A percentile compares a stretch with the other conserved stretches of the same genome.
These are phyloP conservation scores for Capsicum rhomboideum DNA, from an alignment of 257 asterid genomes.

Conservation along the genomic window DNA sequence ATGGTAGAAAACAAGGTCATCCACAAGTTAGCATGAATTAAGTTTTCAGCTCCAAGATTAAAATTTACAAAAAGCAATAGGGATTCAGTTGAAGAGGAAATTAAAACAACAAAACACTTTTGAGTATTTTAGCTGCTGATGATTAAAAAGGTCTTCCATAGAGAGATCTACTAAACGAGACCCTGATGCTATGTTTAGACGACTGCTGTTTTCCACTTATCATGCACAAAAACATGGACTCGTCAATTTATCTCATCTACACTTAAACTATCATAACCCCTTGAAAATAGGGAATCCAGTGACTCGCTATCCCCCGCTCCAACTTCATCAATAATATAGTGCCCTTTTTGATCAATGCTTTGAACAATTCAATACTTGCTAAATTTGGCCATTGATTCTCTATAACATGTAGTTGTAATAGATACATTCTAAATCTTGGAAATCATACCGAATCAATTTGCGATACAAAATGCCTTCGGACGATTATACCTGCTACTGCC, in stretches of 20 bases:
- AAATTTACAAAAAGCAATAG: neutral
- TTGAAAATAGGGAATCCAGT: neutral
- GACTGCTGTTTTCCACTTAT: neutral
- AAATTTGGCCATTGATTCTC: neutral
- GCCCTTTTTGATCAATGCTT: neutral
- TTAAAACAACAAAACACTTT: neutral
- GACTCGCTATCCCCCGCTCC: neutral
- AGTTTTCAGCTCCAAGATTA: neutral
- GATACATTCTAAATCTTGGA: neutral
- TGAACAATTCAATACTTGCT: neutral
- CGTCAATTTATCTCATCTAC: neutral
- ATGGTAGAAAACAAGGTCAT: neutral
- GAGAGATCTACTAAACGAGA: neutral
- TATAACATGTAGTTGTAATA: neutral
- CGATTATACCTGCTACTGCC: conserved; percentile 86
- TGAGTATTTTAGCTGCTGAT: neutral
- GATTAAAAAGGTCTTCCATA: neutral
- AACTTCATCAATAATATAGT: neutral
- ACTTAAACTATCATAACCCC: neutral
- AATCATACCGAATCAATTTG: conserved; percentile 78
- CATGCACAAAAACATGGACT: neutral
- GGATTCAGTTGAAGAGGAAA: neutral
- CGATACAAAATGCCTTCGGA: conserved; percentile 70
- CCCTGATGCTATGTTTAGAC: neutral
- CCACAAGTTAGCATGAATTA: neutral